phyloP scores from a whole-genome alignment of 108 stramenopile genomes.

The Asterionellopsis glacialis region DNA sequence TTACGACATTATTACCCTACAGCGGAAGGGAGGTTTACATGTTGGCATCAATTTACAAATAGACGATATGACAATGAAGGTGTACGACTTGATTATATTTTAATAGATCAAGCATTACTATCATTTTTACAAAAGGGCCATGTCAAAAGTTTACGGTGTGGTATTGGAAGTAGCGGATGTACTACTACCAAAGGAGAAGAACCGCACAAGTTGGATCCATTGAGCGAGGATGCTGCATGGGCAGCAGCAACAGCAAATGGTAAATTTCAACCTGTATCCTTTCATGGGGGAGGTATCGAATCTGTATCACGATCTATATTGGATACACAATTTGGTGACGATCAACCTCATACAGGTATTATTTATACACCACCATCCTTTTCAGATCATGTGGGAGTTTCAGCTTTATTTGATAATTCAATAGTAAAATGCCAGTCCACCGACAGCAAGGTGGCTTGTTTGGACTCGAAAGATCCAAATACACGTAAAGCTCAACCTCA shows the following conservation, averaged over 20 bases:
- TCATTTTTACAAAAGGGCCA: constrained; percentile 21
- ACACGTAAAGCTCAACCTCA: constrained; percentile 86
- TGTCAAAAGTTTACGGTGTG: not conserved
- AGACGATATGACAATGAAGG: constrained; percentile 82
- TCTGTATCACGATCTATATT: constrained; percentile 54
- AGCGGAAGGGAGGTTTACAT: constrained; percentile 82
- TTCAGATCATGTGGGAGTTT: constrained; percentile 87
- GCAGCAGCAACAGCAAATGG: constrained; percentile 78
- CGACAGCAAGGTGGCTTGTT: no score
- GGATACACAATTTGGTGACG: constrained; percentile 64
- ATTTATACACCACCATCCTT: constrained; percentile 89
- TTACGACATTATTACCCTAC: constrained; percentile 80
- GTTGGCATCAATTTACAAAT: constrained; percentile 88
- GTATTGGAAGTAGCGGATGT: no score
- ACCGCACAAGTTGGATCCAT: constrained; percentile 27
- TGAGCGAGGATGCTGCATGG: constrained; percentile 71
- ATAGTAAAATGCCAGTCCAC: constrained; percentile 1
- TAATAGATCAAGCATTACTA: constrained; percentile 63
- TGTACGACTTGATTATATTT: constrained; percentile 81
- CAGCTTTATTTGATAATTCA: constrained; percentile 52
- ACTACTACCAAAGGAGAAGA: not conserved
- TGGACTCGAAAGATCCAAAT: constrained; percentile 31
- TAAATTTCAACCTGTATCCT: constrained; percentile 61
- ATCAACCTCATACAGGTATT: constrained; percentile 74
- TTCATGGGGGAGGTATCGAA: constrained; percentile 82